These are phyloP conservation scores for Colletotrichum sp. DNA, from an alignment of 2,329 filamentous ascomycete genomes.

Conservation along the genomic window DNA sequence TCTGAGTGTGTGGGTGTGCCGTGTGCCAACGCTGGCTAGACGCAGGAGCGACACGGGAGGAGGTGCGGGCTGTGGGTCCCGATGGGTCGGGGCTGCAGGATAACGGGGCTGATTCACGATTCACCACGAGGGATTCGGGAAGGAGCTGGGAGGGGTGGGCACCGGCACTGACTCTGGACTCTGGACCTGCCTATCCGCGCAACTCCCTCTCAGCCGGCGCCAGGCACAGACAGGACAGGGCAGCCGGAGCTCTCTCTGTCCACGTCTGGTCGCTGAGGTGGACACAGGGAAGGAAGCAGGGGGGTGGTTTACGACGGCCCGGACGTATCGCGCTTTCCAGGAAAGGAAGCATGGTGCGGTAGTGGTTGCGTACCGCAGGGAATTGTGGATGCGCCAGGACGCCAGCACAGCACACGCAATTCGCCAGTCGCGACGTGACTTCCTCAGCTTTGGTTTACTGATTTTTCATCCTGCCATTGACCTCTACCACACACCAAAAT, in stretches of 20 bases:
- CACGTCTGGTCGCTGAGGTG: neutral
- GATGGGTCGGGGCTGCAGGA: conserved; percentile 3
- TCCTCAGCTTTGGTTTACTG: neutral
- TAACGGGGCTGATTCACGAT: conserved; percentile 14
- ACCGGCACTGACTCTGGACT: neutral
- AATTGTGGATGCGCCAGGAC: neutral
- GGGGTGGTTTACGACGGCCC: conserved; percentile 1
- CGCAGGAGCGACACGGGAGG: neutral
- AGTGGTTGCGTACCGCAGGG: neutral
- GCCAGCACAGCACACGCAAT: neutral
- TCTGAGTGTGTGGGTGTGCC: neutral
- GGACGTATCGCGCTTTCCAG: conserved; percentile 14
- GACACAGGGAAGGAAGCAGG: neutral
- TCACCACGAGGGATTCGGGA: conserved; percentile 15
- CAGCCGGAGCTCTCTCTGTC: neutral
- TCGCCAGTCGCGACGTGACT: neutral
- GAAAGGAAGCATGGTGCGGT: conserved; percentile 10
- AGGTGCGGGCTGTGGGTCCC: conserved; percentile 6
- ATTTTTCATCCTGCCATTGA: neutral
- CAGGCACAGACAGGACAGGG: neutral
- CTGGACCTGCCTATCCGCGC: neutral
- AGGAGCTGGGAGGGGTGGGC: neutral
- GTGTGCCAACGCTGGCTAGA: neutral
- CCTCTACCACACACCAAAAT: neutral
- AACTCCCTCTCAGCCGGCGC: neutral